These are phyloP conservation scores for Strobilomyces dryophilus DNA, from an alignment of 768 basidiomycete species.

Conservation along the genomic window DNA sequence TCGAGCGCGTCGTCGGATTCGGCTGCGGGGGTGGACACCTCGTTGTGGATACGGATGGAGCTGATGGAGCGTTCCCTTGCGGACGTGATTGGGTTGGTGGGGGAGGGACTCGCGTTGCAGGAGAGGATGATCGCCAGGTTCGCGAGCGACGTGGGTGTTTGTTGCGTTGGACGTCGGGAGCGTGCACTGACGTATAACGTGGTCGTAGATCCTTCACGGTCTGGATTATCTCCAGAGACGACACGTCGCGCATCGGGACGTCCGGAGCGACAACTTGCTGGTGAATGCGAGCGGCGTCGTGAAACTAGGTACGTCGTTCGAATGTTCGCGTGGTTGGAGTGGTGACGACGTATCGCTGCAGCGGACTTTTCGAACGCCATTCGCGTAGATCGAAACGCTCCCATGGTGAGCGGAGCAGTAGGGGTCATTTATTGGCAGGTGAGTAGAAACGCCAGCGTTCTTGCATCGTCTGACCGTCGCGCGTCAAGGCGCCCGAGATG, in stretches of 20 bases:
- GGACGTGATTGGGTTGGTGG: constrained; percentile 66
- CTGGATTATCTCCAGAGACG: constrained; percentile 62
- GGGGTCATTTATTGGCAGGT: constrained; percentile 84
- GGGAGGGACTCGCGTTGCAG: constrained; percentile 56
- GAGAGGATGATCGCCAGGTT: constrained; percentile 74
- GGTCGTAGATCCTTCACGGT: constrained; percentile 54
- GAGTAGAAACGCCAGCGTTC: constrained; percentile 13
- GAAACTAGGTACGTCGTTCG: constrained; percentile 58
- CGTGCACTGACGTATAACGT: not conserved
- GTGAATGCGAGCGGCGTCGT: constrained; percentile 65
- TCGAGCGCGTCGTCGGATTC: constrained; percentile 20
- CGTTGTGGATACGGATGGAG: constrained; percentile 86
- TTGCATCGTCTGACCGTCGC: not conserved
- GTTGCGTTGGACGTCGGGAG: not conserved
- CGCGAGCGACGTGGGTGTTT: constrained; percentile 63
- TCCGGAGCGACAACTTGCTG: constrained; percentile 80
- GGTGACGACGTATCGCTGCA: constrained; percentile 23
- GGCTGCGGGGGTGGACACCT: constrained; percentile 39
- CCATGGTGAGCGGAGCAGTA: constrained; percentile 52
- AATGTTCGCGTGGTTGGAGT: too few species aligned
- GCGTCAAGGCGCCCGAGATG: constrained; percentile 64
- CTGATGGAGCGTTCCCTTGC: constrained; percentile 87
- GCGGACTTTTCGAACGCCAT: constrained; percentile 83
- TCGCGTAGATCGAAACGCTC: constrained; percentile 46
- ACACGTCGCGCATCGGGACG: constrained; percentile 76